Base-by-base conservation (phyloP, 345 rosid genomes). In the Stellera chamaejasme region DNA sequence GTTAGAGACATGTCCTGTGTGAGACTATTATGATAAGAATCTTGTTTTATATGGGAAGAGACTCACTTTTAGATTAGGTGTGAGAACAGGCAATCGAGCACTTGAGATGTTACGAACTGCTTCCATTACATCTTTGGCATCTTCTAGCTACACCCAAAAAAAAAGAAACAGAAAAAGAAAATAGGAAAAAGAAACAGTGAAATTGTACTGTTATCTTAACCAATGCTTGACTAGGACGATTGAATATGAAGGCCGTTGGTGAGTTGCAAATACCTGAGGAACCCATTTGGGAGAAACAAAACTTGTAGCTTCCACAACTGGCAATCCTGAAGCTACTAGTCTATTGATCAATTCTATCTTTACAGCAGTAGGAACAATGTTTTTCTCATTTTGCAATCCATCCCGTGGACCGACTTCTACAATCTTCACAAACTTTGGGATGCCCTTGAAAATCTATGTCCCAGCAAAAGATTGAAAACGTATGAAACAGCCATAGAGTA, bases 261-360 rank as follows among this genome's bases (percentile, higher is more conserved):
- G 41, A 52, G 45, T 45, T 25, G 9, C 15, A 50, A 53, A 54
- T 66, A 80, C 93, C 84, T 78, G 89, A 11, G 94, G 94, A 68
- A 85, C 89, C 94, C 89, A 85, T 75, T 80, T 82, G 1, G 93
- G 94, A 0, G 94, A 85, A 28, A 85, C 94, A 74, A 85, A 85
- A 70, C 94, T 78, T 48, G 89, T 82, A 54, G 89, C 89, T 67
- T 80, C 89, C 44, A 82, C 89, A 45, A 85, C 85, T 46, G 82
- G 55, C 66, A 85, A 72, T 19, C 89, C 85, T 6, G 74, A 74
- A 41, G 83, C 73, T 8, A 77, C 85, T 27, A 85, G 65, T 69
- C 74, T 77, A 44, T 49, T 72, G 52, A 85, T 82, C 79, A 85
- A 58, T 70, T 80, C 85, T 58, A 85, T 63, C 77, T 85, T 82